Conservation (phyloP, 139 green algal genomes). For the Volvox africanus region DNA sequence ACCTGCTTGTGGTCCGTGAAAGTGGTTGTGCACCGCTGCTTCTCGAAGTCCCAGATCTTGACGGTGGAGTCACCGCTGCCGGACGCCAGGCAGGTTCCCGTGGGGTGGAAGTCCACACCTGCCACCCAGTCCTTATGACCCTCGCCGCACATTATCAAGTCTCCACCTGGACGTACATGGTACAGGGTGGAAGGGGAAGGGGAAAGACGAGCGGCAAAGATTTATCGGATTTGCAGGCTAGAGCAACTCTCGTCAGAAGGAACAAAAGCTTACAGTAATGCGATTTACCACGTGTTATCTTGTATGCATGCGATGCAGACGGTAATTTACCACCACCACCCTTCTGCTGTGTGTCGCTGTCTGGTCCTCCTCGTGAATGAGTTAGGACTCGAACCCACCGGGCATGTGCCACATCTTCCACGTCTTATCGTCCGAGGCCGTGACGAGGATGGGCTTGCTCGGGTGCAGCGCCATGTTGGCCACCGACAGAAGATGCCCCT, state of each 20-base stretch:
- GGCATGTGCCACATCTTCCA: slow-evolving; percentile 75
- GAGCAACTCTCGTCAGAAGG: too few relatives aligned
- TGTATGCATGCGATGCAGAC: too few relatives aligned
- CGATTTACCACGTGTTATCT: too few relatives aligned
- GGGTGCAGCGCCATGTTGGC: slow-evolving; percentile 84
- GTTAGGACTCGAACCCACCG: background rate
- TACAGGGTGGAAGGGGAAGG: too few relatives aligned
- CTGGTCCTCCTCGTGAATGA: background rate
- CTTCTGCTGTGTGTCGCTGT: too few relatives aligned
- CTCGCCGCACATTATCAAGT: slow-evolving; percentile 87
- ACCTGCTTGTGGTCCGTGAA: slow-evolving; percentile 85
- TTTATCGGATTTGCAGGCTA: too few relatives aligned
- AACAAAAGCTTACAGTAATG: too few relatives aligned
- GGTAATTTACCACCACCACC: too few relatives aligned
- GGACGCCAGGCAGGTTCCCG: slow-evolving; percentile 76
- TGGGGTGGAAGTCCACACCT: slow-evolving; percentile 83
- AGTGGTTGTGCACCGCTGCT: slow-evolving; percentile 82
- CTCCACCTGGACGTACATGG: slow-evolving; percentile 48
- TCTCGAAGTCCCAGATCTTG: slow-evolving; percentile 91
- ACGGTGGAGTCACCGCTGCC: slow-evolving; percentile 82
- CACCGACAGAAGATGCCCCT: slow-evolving; percentile 72
- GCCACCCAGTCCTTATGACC: slow-evolving; percentile 90
- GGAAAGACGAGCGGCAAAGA: too few relatives aligned
- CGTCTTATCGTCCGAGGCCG: slow-evolving; percentile 83
- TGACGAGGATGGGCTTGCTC: slow-evolving; percentile 85